Percentiles rank a stretch among this genome's conserved stretches.
Evolutionary conservation across 176 grass and related monocot genomes (phyloP).

Genomic region (Triticum dicoccoides): DNA sequence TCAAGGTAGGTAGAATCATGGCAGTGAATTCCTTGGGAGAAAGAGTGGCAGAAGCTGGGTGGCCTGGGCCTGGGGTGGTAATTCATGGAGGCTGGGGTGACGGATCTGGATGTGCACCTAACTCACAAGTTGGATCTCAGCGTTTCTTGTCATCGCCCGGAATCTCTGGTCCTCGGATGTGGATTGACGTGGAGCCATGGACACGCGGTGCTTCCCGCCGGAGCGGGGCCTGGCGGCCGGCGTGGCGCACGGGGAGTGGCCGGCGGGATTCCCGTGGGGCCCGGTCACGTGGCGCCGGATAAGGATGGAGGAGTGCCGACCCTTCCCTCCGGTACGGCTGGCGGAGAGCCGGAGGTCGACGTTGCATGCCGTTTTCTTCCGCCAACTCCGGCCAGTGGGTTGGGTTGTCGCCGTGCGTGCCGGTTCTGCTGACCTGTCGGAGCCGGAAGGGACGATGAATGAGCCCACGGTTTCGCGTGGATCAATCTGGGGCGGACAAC

Average conservation of each 20-base stretch:
- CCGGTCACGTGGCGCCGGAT: constrained; percentile 45
- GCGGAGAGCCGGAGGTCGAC: not conserved
- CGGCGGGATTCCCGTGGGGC: constrained; percentile 32
- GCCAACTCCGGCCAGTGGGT: not conserved
- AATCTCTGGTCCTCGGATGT: constrained; percentile 17
- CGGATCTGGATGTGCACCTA: constrained; percentile 16
- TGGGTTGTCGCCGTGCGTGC: not conserved
- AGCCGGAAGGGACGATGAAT: not conserved
- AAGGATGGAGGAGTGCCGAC: not conserved
- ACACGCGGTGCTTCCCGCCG: constrained; percentile 11
- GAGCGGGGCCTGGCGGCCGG: not conserved
- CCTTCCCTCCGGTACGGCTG: not conserved
- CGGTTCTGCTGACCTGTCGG: not conserved
- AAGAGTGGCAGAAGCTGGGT: not conserved
- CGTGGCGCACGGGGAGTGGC: not conserved
- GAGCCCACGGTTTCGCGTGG: not conserved
- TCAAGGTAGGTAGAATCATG: not conserved
- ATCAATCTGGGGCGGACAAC: too few relatives aligned
- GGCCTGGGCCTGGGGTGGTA: not conserved
- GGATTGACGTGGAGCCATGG: constrained; percentile 31
- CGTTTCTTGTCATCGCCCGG: not conserved
- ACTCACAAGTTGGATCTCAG: constrained; percentile 13
- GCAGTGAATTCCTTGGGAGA: not conserved
- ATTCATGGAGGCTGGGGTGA: too few relatives aligned
- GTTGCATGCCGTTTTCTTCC: not conserved